Percentiles rank a stretch among this genome's conserved stretches.
Conservation (phyloP, 1,284 basidiomycete species). For the Ustilago crameri region DNA sequence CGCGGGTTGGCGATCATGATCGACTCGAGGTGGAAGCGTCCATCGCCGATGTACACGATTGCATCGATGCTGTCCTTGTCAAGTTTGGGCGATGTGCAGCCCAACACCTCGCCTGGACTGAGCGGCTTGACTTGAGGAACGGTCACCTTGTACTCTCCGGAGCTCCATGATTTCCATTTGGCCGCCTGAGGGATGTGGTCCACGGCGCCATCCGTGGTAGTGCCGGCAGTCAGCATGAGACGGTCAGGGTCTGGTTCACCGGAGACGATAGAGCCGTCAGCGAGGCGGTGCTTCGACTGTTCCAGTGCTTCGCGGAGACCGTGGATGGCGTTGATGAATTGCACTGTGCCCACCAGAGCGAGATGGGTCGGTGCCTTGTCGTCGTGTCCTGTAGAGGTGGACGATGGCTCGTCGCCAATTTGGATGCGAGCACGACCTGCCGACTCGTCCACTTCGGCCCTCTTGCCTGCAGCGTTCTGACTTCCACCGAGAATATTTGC, state of each 20-base stretch:
- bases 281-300: slow-evolving; percentile 30
- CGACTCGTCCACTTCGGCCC: slow-evolving; percentile 23
- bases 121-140: slow-evolving; percentile 93
- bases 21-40: slow-evolving; percentile 95
- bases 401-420: slow-evolving; percentile 29
- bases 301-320: slow-evolving; percentile 58
- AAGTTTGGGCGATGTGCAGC: slow-evolving; percentile 90
- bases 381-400: not conserved
- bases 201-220: slow-evolving; percentile 9
- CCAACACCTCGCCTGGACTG: slow-evolving; percentile 94
- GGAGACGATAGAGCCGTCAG: slow-evolving; percentile 29
- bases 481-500: slow-evolving; percentile 47
- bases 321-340: slow-evolving; percentile 66
- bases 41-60: slow-evolving; percentile 86
- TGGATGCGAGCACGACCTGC: slow-evolving; percentile 36
- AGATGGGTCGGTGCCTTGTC: slow-evolving; percentile 45
- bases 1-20: slow-evolving; percentile 99
- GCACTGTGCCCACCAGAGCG: slow-evolving; percentile 65
- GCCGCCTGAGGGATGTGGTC: slow-evolving; percentile 47
- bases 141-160: slow-evolving; percentile 55
- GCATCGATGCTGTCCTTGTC: slow-evolving; percentile 58
- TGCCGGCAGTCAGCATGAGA: slow-evolving; percentile 34
- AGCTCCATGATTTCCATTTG: slow-evolving; percentile 40
- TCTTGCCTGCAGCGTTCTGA: slow-evolving; percentile 24
- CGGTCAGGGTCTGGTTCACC: slow-evolving; percentile 22